phyloP scores from a whole-genome alignment of 2,329 filamentous ascomycete species.

The Penicillium polonicum region DNA sequence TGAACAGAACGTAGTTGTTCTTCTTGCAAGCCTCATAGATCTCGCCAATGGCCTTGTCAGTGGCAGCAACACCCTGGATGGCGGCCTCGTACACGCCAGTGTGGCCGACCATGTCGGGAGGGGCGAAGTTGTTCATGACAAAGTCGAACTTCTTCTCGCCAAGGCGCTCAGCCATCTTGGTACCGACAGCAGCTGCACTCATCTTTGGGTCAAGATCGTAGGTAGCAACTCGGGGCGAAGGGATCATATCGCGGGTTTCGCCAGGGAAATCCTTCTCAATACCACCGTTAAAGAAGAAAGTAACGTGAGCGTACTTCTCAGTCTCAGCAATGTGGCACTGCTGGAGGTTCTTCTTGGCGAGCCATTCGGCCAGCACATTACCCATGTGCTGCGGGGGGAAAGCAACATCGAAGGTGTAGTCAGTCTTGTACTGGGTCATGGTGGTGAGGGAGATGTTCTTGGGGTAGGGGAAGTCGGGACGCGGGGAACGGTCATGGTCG shows the following conservation, averaged over 20 bases:
- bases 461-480: conserved; percentile 89
- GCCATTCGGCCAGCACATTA: conserved; percentile 97
- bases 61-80: conserved; percentile 77
- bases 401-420: conserved; percentile 88
- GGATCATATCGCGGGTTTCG: conserved; percentile 89
- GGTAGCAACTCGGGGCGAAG: conserved; percentile 90
- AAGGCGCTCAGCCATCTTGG: conserved; percentile 86
- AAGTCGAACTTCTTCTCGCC: conserved; percentile 86
- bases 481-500: conserved; percentile 84
- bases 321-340: conserved; percentile 98
- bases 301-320: conserved; percentile 99
- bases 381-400: conserved; percentile 95
- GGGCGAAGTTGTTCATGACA: conserved; percentile 99
- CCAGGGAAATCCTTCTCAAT: conserved; percentile 94
- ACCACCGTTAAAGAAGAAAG: conserved; percentile 99
- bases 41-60: conserved; percentile 88
- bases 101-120: conserved; percentile 98
- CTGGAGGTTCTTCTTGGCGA: conserved; percentile 82
- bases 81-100: conserved; percentile 96
- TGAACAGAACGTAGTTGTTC: conserved; percentile 87
- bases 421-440: conserved; percentile 98
- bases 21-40: conserved; percentile 94
- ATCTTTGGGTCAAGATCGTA: conserved; percentile 96
- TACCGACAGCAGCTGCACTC: conserved; percentile 85
- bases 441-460: conserved; percentile 84